Conservation (phyloP, 495 filamentous ascomycete genomes). For the Podospora pseudopauciseta region DNA sequence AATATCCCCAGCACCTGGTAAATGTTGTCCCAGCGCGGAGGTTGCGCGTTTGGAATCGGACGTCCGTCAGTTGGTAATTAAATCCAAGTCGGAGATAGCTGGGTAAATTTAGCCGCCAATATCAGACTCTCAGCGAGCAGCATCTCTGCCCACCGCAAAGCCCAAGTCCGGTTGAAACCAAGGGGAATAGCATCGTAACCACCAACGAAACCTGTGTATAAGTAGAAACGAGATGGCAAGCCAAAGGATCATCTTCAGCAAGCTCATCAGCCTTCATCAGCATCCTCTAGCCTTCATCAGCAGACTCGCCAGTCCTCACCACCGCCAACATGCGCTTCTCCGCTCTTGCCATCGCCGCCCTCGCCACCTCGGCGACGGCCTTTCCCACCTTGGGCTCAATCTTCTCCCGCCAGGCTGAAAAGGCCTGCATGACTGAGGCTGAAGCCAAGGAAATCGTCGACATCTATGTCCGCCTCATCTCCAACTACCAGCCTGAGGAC, state of each 20-base stretch:
- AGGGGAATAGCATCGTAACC: not conserved
- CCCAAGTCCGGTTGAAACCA: not conserved
- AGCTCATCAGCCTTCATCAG: constrained; percentile 9
- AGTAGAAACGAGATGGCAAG: constrained; percentile 10
- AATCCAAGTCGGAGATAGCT: constrained; percentile 22
- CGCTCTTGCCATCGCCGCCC: constrained; percentile 24
- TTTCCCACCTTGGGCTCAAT: constrained; percentile 22
- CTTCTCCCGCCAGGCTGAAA: constrained; percentile 16
- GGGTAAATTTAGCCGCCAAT: constrained; percentile 29
- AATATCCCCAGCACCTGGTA: constrained; percentile 6
- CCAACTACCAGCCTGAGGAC: constrained; percentile 34
- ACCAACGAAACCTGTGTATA: constrained; percentile 13
- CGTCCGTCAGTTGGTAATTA: constrained; percentile 29
- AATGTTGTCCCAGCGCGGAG: constrained; percentile 1
- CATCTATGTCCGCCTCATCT: constrained; percentile 32
- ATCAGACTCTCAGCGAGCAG: constrained; percentile 11
- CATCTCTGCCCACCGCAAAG: not conserved
- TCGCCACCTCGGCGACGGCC: constrained; percentile 29
- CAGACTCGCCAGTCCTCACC: not conserved
- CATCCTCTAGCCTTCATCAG: not conserved
- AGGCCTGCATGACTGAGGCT: constrained; percentile 27
- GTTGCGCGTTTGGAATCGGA: constrained; percentile 17
- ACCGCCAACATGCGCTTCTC: constrained; percentile 29
- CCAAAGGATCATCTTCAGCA: not conserved
- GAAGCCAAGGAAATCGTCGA: constrained; percentile 33